Percentiles rank a stretch among this genome's conserved stretches.
Conservation (phyloP, 345 rosid species). For the Salix koriyanagi region DNA sequence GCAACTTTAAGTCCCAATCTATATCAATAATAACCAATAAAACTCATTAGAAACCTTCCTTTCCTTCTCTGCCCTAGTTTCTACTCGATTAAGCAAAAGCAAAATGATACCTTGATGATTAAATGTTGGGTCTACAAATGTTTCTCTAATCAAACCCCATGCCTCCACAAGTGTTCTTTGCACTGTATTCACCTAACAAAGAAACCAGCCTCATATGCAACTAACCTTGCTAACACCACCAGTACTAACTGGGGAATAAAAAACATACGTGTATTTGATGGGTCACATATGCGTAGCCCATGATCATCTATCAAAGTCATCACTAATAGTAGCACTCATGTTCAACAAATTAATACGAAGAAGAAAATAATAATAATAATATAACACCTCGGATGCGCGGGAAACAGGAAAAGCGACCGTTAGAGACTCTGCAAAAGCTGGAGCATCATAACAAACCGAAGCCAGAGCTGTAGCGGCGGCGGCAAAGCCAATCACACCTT, state of each 20-base stretch:
- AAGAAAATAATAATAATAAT: background rate
- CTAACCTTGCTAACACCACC: background rate
- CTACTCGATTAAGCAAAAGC: background rate
- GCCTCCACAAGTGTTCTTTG: constrained; percentile 94
- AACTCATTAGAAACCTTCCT: background rate
- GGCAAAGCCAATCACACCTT: constrained; percentile 48
- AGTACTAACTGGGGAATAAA: no score
- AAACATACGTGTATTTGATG: no score
- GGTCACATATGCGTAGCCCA: no score
- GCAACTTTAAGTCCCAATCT: constrained; percentile 91
- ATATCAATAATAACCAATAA: constrained; percentile 1
- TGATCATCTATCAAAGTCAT: background rate
- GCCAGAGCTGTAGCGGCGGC: constrained; percentile 52
- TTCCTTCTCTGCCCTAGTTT: background rate
- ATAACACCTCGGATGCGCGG: constrained; percentile 68
- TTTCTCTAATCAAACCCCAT: constrained; percentile 89
- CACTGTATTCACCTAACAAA: constrained; percentile 67
- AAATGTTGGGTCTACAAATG: constrained; percentile 79
- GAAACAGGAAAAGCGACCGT: constrained; percentile 83
- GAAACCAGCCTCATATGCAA: constrained; percentile 9
- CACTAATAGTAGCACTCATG: background rate
- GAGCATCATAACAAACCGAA: constrained; percentile 46
- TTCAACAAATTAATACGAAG: background rate
- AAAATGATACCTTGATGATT: constrained; percentile 68
- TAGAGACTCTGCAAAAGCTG: constrained; percentile 69